A percentile compares a stretch with the other conserved stretches of the same genome.
These are phyloP conservation scores for Quercus ilex DNA, from an alignment of 306 rosid species.

Conservation along the genomic window DNA sequence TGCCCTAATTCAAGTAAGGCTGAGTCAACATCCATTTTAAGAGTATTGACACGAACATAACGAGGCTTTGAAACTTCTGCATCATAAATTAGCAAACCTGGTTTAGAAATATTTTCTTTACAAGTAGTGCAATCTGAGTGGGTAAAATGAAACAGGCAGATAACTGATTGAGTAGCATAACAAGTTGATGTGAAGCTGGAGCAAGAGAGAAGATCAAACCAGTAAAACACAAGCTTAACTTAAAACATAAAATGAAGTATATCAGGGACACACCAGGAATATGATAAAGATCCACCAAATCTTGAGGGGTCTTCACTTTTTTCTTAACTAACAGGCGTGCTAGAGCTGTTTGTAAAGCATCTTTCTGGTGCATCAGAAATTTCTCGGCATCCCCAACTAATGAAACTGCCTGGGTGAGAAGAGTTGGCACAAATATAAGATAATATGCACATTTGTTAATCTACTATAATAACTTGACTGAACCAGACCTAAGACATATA, in stretches of 20 bases:
- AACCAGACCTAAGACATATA: too few relatives aligned
- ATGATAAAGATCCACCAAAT: constrained; percentile 50
- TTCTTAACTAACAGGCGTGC: constrained; percentile 47
- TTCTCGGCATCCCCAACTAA: constrained; percentile 75
- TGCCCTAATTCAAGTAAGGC: constrained; percentile 59
- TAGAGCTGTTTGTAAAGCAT: constrained; percentile 47
- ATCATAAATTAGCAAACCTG: constrained; percentile 18
- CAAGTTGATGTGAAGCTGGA: neutral
- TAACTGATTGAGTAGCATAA: neutral
- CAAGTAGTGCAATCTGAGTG: neutral
- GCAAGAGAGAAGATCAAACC: neutral
- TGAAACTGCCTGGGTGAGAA: constrained; percentile 47
- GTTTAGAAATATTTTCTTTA: neutral
- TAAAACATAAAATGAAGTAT: neutral
- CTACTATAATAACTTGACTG: too few relatives aligned
- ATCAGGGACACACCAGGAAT: constrained; percentile 46
- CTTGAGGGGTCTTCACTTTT: constrained; percentile 51
- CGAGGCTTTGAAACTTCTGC: constrained; percentile 74
- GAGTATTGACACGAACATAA: constrained; percentile 84
- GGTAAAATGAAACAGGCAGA: neutral
- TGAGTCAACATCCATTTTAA: constrained; percentile 66
- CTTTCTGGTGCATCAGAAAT: constrained; percentile 55
- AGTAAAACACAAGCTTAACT: neutral
- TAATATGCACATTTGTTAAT: neutral
- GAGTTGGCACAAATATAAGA: neutral